These are phyloP conservation scores for Pisolithus tinctorius DNA, from an alignment of 768 basidiomycete species.

Conservation along the genomic window DNA sequence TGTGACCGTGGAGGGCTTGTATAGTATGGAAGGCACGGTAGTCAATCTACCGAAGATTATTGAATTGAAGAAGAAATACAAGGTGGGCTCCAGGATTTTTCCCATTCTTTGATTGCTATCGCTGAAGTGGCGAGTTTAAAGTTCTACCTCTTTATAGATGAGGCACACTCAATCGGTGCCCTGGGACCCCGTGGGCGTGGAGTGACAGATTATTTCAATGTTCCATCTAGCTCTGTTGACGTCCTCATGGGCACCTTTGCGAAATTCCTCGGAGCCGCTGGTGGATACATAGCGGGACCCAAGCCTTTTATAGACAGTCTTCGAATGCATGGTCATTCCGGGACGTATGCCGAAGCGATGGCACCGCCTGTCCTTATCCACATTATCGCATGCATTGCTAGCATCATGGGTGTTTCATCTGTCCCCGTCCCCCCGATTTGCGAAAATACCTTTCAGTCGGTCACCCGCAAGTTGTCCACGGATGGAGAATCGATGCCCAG, in stretches of 20 bases:
- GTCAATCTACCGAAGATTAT: constrained; percentile 77
- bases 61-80: constrained; percentile 89
- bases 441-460: constrained; percentile 21
- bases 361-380: constrained; percentile 88
- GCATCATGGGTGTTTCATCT: constrained; percentile 82
- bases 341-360: constrained; percentile 85
- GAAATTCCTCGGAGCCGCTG: constrained; percentile 88
- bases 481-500: too few species aligned
- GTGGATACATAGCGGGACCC: constrained; percentile 87
- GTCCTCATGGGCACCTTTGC: constrained; percentile 99
- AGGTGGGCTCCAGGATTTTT: constrained; percentile 44
- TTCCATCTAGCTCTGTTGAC: constrained; percentile 77
- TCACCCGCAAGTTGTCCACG: constrained; percentile 47
- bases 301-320: constrained; percentile 77
- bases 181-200: constrained; percentile 93
- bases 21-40: constrained; percentile 96
- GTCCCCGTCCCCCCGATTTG: constrained; percentile 28
- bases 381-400: constrained; percentile 86
- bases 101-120: neutral
- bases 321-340: constrained; percentile 74
- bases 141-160: constrained; percentile 96
- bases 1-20: constrained; percentile 89
- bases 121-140: constrained; percentile 23
- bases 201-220: constrained; percentile 87
- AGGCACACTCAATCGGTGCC: constrained; percentile 96